Conservation (phyloP, 2,329 filamentous ascomycete genomes). For the Aureobasidium mangrovei region DNA sequence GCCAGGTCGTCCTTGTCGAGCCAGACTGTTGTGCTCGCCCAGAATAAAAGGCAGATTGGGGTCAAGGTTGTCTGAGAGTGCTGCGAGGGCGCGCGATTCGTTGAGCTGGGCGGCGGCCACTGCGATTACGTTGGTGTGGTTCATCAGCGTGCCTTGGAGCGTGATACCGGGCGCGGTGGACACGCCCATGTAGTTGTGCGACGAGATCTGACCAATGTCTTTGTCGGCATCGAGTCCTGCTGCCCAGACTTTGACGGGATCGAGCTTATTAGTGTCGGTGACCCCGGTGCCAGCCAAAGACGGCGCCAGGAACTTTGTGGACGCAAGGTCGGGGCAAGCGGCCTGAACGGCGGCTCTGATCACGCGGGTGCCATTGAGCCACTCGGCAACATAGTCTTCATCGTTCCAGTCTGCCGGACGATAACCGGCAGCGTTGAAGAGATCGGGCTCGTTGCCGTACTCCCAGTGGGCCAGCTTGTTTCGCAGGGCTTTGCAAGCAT, state of each 20-base stretch:
- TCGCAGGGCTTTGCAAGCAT: conserved; percentile 49
- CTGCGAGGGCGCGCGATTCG: conserved; percentile 38
- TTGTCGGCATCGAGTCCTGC: conserved; percentile 43
- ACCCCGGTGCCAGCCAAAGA: conserved; percentile 43
- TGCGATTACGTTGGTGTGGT: conserved; percentile 46
- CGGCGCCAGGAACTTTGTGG: conserved; percentile 48
- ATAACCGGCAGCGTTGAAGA: conserved; percentile 46
- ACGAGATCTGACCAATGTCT: conserved; percentile 46
- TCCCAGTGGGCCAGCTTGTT: conserved; percentile 49
- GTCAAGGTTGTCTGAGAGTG: conserved; percentile 23
- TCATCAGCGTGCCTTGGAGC: conserved; percentile 54
- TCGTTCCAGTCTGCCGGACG: conserved; percentile 48
- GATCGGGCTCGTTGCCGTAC: conserved; percentile 57
- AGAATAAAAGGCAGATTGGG: conserved; percentile 44
- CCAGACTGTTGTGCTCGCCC: conserved; percentile 55
- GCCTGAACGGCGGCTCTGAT: conserved; percentile 40
- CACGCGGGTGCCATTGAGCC: conserved; percentile 45
- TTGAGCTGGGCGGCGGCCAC: conserved; percentile 43
- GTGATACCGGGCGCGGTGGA: conserved; percentile 53
- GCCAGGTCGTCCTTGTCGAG: conserved; percentile 52
- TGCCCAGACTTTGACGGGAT: conserved; percentile 43
- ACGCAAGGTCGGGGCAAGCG: conserved; percentile 43
- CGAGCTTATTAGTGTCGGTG: conserved; percentile 37
- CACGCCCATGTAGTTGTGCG: conserved; percentile 55
- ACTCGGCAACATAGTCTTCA: conserved; percentile 47